These are phyloP conservation scores for Lactarius indigo DNA, from an alignment of 768 basidiomycete genomes.

Conservation along the genomic window DNA sequence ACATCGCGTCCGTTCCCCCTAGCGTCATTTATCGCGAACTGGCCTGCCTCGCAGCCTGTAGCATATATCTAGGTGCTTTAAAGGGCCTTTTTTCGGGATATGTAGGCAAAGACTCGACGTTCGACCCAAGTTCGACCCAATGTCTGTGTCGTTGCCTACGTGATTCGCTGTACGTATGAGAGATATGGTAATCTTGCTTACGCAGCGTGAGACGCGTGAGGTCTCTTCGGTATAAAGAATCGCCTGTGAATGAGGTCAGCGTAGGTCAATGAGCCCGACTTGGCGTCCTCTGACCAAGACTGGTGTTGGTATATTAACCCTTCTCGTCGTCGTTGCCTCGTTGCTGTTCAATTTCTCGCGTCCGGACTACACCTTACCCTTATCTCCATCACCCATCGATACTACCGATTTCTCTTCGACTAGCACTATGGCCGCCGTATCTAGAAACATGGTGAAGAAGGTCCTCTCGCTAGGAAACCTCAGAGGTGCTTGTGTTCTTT, in stretches of 20 bases:
- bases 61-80: neutral
- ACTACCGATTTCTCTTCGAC: neutral
- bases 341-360: neutral
- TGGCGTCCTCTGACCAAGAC: neutral
- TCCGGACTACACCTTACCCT: neutral
- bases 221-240: neutral
- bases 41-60: too few species aligned
- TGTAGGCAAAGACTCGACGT: neutral
- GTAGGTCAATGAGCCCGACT: neutral
- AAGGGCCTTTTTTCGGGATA: neutral
- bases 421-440: conserved; percentile 41
- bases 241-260: neutral
- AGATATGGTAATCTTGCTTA: neutral
- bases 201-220: neutral
- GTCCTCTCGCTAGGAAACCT: conserved; percentile 75
- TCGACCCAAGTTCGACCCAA: neutral
- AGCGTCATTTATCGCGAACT: neutral
- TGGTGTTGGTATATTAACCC: neutral
- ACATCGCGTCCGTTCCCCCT: too few species aligned
- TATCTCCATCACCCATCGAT: neutral
- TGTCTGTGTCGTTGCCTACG: too few species aligned
- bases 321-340: neutral
- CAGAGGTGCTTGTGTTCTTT: conserved; percentile 46
- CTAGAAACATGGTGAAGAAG: conserved; percentile 70
- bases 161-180: neutral